Conservation (phyloP, 1,139 yeast genomes). For the Citeromyces hawaiiensis region DNA sequence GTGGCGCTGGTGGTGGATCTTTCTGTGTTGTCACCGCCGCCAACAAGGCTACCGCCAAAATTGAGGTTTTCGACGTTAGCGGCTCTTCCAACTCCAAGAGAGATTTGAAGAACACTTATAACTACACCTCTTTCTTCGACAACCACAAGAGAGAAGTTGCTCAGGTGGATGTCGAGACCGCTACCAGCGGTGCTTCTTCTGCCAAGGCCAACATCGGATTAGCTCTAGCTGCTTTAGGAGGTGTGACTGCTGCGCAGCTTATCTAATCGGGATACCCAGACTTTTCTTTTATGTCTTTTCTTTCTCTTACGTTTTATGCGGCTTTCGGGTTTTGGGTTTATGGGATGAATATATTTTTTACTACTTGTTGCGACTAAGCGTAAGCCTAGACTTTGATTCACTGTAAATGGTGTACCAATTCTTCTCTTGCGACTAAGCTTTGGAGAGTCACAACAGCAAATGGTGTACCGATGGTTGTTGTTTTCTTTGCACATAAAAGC, state of each 20-base stretch:
- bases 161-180: not conserved
- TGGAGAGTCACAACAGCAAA: too few relatives aligned
- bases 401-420: too few relatives aligned
- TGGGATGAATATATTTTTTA: not conserved
- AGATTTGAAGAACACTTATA: not conserved
- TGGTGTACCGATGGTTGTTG: too few relatives aligned
- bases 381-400: too few relatives aligned
- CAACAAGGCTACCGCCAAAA: conserved; percentile 47
- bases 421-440: too few relatives aligned
- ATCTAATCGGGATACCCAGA: not conserved
- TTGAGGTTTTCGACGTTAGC: conserved; percentile 45
- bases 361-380: too few relatives aligned
- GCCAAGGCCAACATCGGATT: conserved; percentile 1
- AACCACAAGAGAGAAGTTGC: conserved; percentile 1
- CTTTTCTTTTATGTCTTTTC: not conserved
- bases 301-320: not conserved
- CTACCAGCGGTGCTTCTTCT: not conserved
- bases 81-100: conserved; percentile 1
- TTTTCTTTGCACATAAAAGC: too few relatives aligned
- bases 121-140: conserved; percentile 1
- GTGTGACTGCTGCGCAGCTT: conserved; percentile 1
- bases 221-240: not conserved
- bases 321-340: not conserved
- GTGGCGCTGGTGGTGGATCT: conserved; percentile 50
- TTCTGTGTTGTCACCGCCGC: conserved; percentile 77